Percentiles rank a stretch among this genome's conserved stretches.
Evolutionary conservation across 2,329 filamentous ascomycete species (phyloP).

Genomic region (Sporothrix protearum): DNA sequence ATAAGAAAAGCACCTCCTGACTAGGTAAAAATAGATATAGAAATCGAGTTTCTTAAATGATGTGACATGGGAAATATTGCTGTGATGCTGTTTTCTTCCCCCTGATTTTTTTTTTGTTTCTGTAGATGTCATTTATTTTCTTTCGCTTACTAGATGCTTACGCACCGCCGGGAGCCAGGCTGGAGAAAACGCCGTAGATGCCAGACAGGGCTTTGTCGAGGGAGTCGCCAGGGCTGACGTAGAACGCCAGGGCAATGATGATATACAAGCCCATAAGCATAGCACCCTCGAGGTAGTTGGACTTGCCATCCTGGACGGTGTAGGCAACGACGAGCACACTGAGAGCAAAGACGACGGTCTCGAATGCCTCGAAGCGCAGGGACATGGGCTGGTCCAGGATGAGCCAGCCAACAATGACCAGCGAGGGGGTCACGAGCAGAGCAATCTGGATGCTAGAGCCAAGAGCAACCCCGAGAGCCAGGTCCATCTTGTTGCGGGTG

Average conservation of each 20-base stretch:
- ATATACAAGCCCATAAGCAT: slow-evolving; percentile 59
- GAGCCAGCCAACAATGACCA: slow-evolving; percentile 77
- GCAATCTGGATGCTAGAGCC: slow-evolving; percentile 81
- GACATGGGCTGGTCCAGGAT: slow-evolving; percentile 70
- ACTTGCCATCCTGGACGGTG: slow-evolving; percentile 76
- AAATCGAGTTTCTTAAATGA: background rate
- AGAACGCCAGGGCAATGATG: slow-evolving; percentile 61
- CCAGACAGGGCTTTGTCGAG: slow-evolving; percentile 39
- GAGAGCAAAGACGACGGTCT: slow-evolving; percentile 73
- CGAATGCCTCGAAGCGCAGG: slow-evolving; percentile 75
- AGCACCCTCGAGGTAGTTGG: slow-evolving; percentile 78
- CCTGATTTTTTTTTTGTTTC: background rate
- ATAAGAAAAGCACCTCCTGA: slow-evolving; percentile 11
- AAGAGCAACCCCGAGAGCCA: slow-evolving; percentile 76
- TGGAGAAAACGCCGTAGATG: slow-evolving; percentile 15
- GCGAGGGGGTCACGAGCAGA: slow-evolving; percentile 72
- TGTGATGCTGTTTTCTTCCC: background rate
- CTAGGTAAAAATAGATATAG: background rate
- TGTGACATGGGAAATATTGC: background rate
- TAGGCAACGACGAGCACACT: slow-evolving; percentile 72
- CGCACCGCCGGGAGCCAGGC: background rate
- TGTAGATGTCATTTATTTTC: background rate
- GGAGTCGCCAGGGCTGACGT: slow-evolving; percentile 50
- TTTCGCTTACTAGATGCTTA: background rate
- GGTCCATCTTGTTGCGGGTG: slow-evolving; percentile 71